phyloP scores from a whole-genome alignment of 2,329 filamentous ascomycete species.

The Monilinia fructicola region DNA sequence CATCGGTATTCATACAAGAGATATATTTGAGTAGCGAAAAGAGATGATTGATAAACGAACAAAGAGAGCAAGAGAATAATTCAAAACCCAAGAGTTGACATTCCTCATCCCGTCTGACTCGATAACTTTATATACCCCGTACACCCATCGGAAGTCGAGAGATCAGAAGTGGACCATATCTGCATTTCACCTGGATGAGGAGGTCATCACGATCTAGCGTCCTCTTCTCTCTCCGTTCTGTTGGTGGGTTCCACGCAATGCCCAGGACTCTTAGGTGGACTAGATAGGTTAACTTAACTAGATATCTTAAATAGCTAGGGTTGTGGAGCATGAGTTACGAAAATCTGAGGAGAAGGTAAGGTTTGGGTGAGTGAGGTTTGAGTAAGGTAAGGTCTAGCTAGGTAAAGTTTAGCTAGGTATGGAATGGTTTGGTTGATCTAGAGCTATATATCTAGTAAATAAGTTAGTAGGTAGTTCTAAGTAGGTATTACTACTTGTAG shows the following conservation, averaged over 20 bases:
- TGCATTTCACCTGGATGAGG: constrained; percentile 1
- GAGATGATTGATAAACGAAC: too few relatives aligned
- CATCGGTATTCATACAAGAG: too few relatives aligned
- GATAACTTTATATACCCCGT: constrained; percentile 5
- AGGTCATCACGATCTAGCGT: constrained; percentile 3
- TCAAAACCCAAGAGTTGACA: background rate
- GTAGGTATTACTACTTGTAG: too few relatives aligned
- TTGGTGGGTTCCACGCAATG: background rate
- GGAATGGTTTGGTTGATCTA: too few relatives aligned
- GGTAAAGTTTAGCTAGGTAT: too few relatives aligned
- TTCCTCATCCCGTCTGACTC: background rate
- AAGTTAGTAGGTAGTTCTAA: too few relatives aligned
- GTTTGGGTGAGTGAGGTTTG: too few relatives aligned
- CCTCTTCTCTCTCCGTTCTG: background rate
- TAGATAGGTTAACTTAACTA: too few relatives aligned
- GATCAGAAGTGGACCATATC: constrained; percentile 1
- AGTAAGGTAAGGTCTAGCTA: too few relatives aligned
- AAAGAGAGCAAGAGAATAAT: background rate
- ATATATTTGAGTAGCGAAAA: too few relatives aligned
- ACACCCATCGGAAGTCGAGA: background rate
- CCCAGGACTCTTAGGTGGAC: too few relatives aligned
- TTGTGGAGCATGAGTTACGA: constrained; percentile 1
- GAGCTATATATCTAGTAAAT: too few relatives aligned
- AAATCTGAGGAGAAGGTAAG: background rate
- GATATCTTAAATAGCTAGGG: background rate